A percentile compares a stretch with the other conserved stretches of the same genome.
Evolutionary conservation across 208 protist species (phyloP).

Genomic region (Vickermania ingenoplastis): DNA sequence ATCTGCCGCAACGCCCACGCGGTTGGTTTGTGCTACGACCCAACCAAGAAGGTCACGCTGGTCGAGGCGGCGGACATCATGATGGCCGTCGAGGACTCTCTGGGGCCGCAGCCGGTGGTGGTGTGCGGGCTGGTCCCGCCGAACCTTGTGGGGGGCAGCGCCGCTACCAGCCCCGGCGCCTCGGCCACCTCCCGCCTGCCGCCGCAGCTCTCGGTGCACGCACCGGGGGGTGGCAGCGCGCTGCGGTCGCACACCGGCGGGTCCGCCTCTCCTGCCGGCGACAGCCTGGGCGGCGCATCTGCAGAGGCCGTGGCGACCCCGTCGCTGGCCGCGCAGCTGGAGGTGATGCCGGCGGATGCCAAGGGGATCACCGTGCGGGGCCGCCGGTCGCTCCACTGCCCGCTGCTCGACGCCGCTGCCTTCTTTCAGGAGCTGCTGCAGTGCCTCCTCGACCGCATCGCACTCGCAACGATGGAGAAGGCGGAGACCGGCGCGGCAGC

Average conservation of each 20-base stretch:
- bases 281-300: neutral
- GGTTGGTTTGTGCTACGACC: slow-evolving; percentile 74
- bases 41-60: slow-evolving; percentile 50
- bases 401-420: slow-evolving; percentile 14
- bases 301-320: neutral
- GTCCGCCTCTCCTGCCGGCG: neutral
- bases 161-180: neutral
- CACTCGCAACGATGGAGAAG: slow-evolving; percentile 36
- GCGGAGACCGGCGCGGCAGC: slow-evolving; percentile 19
- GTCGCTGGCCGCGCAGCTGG: neutral
- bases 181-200: slow-evolving; percentile 1
- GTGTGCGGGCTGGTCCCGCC: slow-evolving; percentile 51
- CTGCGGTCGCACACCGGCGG: no score
- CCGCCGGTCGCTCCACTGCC: slow-evolving; percentile 53
- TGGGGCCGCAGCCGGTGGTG: slow-evolving; percentile 73
- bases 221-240: neutral
- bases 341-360: slow-evolving; percentile 51
- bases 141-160: neutral
- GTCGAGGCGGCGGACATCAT: slow-evolving; percentile 78
- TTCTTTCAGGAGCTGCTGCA: slow-evolving; percentile 62
- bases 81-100: slow-evolving; percentile 45
- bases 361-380: slow-evolving; percentile 55
- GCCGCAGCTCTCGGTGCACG: no score
- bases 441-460: slow-evolving; percentile 48
- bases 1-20: slow-evolving; percentile 66